Evolutionary conservation across 169 alveolate species (phyloP).

Genomic region (Plasmodium vinckei): DNA sequence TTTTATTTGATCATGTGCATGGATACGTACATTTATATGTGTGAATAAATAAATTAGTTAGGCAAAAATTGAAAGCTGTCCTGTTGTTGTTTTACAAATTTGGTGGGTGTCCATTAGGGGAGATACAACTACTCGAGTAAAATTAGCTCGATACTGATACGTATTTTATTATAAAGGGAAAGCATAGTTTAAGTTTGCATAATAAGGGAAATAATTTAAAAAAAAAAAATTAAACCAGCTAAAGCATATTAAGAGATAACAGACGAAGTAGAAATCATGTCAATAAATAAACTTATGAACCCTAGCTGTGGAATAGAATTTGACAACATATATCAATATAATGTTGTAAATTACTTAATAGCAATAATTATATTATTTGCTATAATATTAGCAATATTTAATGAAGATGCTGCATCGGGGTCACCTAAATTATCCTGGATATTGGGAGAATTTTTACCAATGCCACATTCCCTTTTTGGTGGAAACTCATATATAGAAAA

Average conservation of each 20-base stretch:
- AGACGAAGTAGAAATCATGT: slow-evolving; percentile 13
- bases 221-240: no score
- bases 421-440: slow-evolving; percentile 75
- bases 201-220: no score
- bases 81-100: no score
- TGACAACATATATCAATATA: background rate
- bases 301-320: slow-evolving; percentile 27
- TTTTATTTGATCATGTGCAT: no score
- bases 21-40: background rate
- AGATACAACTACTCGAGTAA: no score
- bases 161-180: no score
- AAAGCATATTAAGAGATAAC: no score
- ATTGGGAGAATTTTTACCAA: slow-evolving; percentile 75
- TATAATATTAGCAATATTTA: slow-evolving; percentile 57
- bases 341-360: slow-evolving; percentile 53
- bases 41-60: background rate
- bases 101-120: no score
- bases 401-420: slow-evolving; percentile 74
- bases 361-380: slow-evolving; percentile 65
- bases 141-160: no score
- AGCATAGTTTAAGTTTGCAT: no score
- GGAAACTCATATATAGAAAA: slow-evolving; percentile 46
- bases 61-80: background rate
- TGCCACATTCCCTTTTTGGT: slow-evolving; percentile 66
- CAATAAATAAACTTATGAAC: slow-evolving; percentile 15